These are phyloP conservation scores for Bacidia rubella DNA, from an alignment of 495 filamentous ascomycete species.

Conservation along the genomic window DNA sequence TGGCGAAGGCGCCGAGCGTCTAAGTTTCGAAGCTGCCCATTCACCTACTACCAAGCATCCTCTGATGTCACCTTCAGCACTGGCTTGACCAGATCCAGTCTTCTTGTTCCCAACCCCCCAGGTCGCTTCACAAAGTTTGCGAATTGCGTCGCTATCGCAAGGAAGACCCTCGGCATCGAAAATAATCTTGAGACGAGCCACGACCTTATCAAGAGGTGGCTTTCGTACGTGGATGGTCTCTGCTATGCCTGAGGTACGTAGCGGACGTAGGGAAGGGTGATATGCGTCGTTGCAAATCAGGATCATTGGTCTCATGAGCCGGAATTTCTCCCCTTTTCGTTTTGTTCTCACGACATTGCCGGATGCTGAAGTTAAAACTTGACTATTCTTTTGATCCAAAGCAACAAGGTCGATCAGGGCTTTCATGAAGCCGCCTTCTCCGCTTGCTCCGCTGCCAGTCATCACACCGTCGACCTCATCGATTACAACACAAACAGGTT, in stretches of 20 bases:
- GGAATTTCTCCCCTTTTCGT: conserved; percentile 68
- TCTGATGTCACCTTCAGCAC: conserved; percentile 79
- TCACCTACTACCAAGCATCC: conserved; percentile 88
- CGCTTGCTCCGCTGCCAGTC: conserved; percentile 52
- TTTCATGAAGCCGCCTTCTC: conserved; percentile 85
- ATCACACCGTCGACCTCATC: conserved; percentile 96
- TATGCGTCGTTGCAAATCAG: conserved; percentile 98
- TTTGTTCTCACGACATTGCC: conserved; percentile 30
- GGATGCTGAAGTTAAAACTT: conserved; percentile 26
- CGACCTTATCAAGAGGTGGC: conserved; percentile 75
- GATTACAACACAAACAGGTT: conserved; percentile 83
- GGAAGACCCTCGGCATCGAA: conserved; percentile 77
- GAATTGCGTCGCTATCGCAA: conserved; percentile 73
- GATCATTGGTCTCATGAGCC: conserved; percentile 74
- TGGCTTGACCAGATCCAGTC: conserved; percentile 40
- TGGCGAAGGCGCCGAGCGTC: conserved; percentile 29
- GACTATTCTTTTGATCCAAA: conserved; percentile 68
- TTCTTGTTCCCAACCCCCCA: conserved; percentile 70
- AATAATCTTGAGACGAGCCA: conserved; percentile 63
- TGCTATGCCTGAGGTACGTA: conserved; percentile 66
- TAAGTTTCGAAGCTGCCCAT: conserved; percentile 78
- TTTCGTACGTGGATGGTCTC: conserved; percentile 90
- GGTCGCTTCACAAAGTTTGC: conserved; percentile 78
- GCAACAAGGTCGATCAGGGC: conserved; percentile 80
- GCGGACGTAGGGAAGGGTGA: conserved; percentile 69